A percentile compares a stretch with the other conserved stretches of the same genome.
These are phyloP conservation scores for Cercospora beticola DNA, from an alignment of 2,329 filamentous ascomycete genomes.

Conservation along the genomic window DNA sequence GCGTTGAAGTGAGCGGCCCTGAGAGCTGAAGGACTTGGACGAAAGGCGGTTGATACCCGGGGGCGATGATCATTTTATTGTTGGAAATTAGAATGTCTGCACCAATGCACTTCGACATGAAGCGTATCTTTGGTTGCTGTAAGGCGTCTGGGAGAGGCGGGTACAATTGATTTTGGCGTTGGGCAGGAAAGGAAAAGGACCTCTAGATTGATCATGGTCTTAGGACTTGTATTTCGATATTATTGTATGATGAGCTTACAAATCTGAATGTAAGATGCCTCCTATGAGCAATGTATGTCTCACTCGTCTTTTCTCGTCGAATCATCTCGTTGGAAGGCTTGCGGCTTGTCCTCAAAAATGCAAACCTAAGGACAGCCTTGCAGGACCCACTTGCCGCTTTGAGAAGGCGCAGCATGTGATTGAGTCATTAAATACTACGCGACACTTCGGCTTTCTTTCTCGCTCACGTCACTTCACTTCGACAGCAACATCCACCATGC, in stretches of 20 bases:
- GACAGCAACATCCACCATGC: neutral
- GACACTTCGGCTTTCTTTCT: neutral
- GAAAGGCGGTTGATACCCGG: neutral
- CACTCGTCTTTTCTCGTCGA: neutral
- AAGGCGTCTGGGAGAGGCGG: neutral
- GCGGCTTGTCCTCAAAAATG: neutral
- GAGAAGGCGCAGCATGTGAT: conserved; percentile 2
- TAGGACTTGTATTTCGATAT: neutral
- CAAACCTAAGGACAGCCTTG: neutral
- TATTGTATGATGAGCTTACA: neutral
- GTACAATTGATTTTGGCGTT: neutral
- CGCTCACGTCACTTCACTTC: conserved; percentile 2
- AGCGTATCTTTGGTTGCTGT: neutral
- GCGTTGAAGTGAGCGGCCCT: conserved; percentile 10
- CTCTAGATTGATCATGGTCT: neutral
- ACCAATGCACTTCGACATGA: neutral
- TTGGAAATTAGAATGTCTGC: neutral
- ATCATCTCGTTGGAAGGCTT: neutral
- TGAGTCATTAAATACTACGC: neutral
- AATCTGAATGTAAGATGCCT: neutral
- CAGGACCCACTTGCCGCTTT: neutral
- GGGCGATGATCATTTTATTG: neutral
- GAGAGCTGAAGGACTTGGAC: neutral
- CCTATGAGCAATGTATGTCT: neutral
- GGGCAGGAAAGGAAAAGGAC: neutral